phyloP scores from a whole-genome alignment of 2,329 filamentous ascomycete genomes.

The Lachnum nothofagi region DNA sequence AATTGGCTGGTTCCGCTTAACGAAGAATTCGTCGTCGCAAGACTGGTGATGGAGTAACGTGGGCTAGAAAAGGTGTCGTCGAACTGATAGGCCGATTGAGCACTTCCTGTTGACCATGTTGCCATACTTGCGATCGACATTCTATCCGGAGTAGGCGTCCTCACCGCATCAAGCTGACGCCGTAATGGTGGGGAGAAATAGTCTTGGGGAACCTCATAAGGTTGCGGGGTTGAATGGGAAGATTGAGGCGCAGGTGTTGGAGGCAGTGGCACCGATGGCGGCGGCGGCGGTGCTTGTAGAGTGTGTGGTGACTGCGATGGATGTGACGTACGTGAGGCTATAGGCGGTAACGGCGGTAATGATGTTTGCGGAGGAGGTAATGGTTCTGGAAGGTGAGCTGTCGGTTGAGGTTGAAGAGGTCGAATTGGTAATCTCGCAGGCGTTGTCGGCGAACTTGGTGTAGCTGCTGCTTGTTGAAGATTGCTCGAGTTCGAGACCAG shows the following conservation, averaged over 20 bases:
- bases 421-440: constrained; percentile 11
- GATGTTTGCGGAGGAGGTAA: constrained; percentile 6
- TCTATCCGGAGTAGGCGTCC: constrained; percentile 9
- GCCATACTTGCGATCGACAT: constrained; percentile 15
- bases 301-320: not conserved
- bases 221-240: not conserved
- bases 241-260: not conserved
- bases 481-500: constrained; percentile 15
- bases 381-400: not conserved
- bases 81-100: constrained; percentile 10
- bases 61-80: constrained; percentile 19
- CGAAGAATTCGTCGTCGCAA: constrained; percentile 19
- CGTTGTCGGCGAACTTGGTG: not conserved
- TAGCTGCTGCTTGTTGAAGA: constrained; percentile 1
- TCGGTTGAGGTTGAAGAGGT: constrained; percentile 12
- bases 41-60: constrained; percentile 14
- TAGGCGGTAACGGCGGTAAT: not conserved
- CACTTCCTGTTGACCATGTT: constrained; percentile 19
- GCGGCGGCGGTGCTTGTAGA: not conserved
- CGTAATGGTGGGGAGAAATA: not conserved
- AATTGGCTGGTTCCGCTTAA: constrained; percentile 12
- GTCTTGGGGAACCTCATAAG: not conserved
- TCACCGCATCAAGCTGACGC: not conserved
- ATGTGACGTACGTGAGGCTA: not conserved
- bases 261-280: not conserved